A percentile compares a stretch with the other conserved stretches of the same genome.
Conservation (phyloP, 2,329 filamentous ascomycete genomes). For the Penicillium italicum region DNA sequence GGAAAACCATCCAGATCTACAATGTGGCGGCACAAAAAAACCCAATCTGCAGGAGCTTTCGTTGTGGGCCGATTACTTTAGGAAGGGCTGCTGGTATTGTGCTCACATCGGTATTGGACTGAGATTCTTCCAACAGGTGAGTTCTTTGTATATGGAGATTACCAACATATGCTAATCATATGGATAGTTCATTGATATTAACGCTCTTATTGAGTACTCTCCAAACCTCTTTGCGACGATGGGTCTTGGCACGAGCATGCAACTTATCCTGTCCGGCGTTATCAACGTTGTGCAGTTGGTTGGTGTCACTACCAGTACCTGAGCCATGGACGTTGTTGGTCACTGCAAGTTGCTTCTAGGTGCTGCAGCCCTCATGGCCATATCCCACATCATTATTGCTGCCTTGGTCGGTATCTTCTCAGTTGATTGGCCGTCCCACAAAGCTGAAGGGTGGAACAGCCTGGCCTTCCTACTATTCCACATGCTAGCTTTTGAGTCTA, state of each 20-base stretch:
- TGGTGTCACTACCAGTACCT: constrained; percentile 47
- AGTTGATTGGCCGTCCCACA: constrained; percentile 50
- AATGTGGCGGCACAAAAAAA: constrained; percentile 31
- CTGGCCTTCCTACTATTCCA: constrained; percentile 61
- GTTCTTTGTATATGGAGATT: neutral
- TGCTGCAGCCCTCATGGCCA: constrained; percentile 46
- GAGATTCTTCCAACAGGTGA: constrained; percentile 56
- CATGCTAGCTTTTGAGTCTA: constrained; percentile 59
- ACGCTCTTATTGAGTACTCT: constrained; percentile 59
- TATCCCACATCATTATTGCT: constrained; percentile 51
- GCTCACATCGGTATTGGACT: constrained; percentile 52
- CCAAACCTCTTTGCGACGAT: constrained; percentile 56
- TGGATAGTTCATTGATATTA: constrained; percentile 49
- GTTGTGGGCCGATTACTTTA: constrained; percentile 51
- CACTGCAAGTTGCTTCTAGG: constrained; percentile 47
- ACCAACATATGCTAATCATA: constrained; percentile 5
- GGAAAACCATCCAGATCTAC: constrained; percentile 40
- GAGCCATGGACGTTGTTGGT: constrained; percentile 49
- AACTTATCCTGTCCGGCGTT: constrained; percentile 53
- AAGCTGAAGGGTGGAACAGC: constrained; percentile 53
- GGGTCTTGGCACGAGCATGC: constrained; percentile 45
- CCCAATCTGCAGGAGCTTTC: constrained; percentile 48
- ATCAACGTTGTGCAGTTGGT: constrained; percentile 51
- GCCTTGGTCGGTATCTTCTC: constrained; percentile 53
- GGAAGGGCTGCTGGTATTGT: constrained; percentile 48